Base-by-base conservation (phyloP, 768 basidiomycete genomes). In the Tricholoma terreum region DNA sequence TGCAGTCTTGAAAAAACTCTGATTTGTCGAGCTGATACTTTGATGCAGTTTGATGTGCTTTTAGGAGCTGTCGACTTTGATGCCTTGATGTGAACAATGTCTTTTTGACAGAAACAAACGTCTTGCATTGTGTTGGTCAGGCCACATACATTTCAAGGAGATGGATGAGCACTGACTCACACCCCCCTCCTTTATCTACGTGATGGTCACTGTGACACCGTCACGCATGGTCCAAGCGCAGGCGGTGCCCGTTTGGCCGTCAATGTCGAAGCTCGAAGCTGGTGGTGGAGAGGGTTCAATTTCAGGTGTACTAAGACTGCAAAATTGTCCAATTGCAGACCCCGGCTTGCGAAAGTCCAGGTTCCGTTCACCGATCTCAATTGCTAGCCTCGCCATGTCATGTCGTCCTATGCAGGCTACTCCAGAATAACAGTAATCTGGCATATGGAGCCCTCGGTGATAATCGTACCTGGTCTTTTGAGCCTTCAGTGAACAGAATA, bases 171-270 rank as follows among this genome's bases (percentile, higher is more conserved):
- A 6, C 2, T 53, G 52, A 53, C 52, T 53, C 52, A 53, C 52
- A 38, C 52, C 24, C 17, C n/a, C 52, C 24, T 17, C n/a, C 40
- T 53, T 27, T 53, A n/a, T 43, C 9, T 2, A 1, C 5, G 52
- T 53, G 52, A 53, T 22, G 11, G 36, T 53, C 38, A 22, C 38
- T 17, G 38, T 38, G 42, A 38, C 12, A 8, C 2, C 6, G 38
- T 53, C 52, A 53, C 52, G 12, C n/a, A 53, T 53, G 52, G 52
- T 43, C 52, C 52, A 8, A 31, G 52, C 52, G 52, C 40, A 27
- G 3, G 6, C 6, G 12, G 15, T 8, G 10, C 17, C 2, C 17
- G 27, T 21, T 48, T 48, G 45, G 6, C 45, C 17, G n/a, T n/a
- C n/a, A n/a, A n/a, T n/a, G n/a, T n/a, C n/a, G n/a, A 27, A 12